Conservation (phyloP, 1,284 basidiomycete species). For the Xanthoconium separans region DNA sequence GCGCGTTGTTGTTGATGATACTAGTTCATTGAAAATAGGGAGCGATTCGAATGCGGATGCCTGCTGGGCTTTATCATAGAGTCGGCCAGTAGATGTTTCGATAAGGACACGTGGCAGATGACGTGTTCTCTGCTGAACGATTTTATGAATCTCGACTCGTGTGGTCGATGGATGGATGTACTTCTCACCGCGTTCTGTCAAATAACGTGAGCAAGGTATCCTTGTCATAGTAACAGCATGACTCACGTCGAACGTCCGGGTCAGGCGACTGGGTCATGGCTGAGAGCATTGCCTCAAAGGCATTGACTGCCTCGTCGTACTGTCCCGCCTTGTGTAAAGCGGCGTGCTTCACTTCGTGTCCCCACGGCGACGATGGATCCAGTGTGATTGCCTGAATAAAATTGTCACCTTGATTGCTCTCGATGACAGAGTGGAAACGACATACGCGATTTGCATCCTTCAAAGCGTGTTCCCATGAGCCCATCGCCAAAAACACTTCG, state of each 20-base stretch:
- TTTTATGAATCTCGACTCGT: neutral
- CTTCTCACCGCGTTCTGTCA: neutral
- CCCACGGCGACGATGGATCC: neutral
- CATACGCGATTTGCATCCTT: neutral
- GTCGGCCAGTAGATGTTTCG: neutral
- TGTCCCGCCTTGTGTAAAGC: neutral
- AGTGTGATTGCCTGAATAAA: neutral
- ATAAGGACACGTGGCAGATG: neutral
- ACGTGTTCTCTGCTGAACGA: neutral
- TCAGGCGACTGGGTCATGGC: neutral
- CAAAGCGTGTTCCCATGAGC: neutral
- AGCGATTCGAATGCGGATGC: neutral
- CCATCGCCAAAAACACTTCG: neutral
- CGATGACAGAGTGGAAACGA: neutral
- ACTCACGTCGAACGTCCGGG: neutral
- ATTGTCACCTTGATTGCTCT: neutral
- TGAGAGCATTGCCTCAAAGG: neutral
- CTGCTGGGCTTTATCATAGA: neutral
- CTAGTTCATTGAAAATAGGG: neutral
- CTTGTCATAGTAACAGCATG: neutral
- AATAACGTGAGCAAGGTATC: neutral
- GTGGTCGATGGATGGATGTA: neutral
- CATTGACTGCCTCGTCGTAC: neutral
- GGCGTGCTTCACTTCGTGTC: neutral
- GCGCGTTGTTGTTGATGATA: neutral